Conservation (phyloP, 257 asterid genomes). For the Hygrophila difformis region DNA sequence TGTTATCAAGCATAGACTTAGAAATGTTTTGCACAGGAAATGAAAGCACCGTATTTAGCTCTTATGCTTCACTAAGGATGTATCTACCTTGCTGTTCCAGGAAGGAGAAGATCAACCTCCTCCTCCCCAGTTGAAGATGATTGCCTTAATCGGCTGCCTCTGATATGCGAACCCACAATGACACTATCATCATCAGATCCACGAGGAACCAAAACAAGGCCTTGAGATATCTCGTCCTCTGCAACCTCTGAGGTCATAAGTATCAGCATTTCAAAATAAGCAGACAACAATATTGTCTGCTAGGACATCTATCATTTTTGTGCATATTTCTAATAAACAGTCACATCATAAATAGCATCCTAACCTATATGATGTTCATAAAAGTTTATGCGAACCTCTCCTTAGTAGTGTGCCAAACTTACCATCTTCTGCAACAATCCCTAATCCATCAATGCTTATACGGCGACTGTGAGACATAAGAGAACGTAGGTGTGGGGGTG, state of each 20-base stretch:
- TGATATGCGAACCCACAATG: conserved; percentile 74
- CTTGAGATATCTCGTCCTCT: conserved; percentile 88
- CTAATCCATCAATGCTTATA: conserved; percentile 53
- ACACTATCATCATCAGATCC: conserved; percentile 52
- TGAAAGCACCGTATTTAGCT: no score
- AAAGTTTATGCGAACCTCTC: no score
- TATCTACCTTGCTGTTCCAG: conserved; percentile 96
- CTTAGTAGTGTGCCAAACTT: conserved; percentile 9
- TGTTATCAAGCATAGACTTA: not conserved
- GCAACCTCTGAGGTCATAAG: conserved; percentile 35
- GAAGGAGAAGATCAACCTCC: conserved; percentile 97
- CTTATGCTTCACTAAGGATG: not conserved
- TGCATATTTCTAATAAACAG: no score
- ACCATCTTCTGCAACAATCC: conserved; percentile 92
- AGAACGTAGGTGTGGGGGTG: conserved; percentile 83
- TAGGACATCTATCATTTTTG: no score
- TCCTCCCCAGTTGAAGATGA: conserved; percentile 80
- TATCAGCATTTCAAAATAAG: not conserved
- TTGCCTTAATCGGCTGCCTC: conserved; percentile 84
- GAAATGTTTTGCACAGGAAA: not conserved
- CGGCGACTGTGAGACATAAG: conserved; percentile 41
- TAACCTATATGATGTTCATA: no score
- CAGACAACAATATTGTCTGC: no score
- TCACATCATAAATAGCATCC: no score
- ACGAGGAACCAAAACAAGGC: conserved; percentile 89